Percentiles rank a stretch among this genome's conserved stretches.
These are phyloP conservation scores for Sporothrix variecibatus DNA, from an alignment of 2,329 filamentous ascomycete species.

Conservation along the genomic window DNA sequence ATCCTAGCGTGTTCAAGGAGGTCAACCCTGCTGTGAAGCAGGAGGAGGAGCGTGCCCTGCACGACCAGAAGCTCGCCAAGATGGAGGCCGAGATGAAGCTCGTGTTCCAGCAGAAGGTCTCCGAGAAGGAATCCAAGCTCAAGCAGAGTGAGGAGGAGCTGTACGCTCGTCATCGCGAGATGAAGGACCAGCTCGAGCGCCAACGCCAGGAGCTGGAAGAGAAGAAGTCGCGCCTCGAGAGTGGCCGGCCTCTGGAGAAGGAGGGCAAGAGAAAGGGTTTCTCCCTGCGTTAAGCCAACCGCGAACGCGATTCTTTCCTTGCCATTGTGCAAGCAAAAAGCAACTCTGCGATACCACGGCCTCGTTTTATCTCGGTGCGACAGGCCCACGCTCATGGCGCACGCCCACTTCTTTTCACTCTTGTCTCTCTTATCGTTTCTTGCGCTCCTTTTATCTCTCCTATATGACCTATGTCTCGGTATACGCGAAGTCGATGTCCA, in stretches of 20 bases:
- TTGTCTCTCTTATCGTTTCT: slow-evolving; percentile 20
- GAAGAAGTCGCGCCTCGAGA: slow-evolving; percentile 96
- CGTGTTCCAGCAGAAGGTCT: slow-evolving; percentile 99
- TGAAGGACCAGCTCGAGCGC: slow-evolving; percentile 98
- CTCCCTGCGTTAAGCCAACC: slow-evolving; percentile 77
- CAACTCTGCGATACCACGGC: slow-evolving; percentile 20
- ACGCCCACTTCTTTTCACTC: not conserved
- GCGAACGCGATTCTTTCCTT: not conserved
- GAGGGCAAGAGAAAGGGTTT: slow-evolving; percentile 99
- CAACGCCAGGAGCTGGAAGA: slow-evolving; percentile 95
- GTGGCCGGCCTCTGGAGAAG: slow-evolving; percentile 92
- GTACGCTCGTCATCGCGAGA: slow-evolving; percentile 96
- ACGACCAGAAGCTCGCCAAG: slow-evolving; percentile 99
- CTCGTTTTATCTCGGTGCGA: not conserved
- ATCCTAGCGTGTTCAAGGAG: slow-evolving; percentile 99
- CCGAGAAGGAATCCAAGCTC: slow-evolving; percentile 99
- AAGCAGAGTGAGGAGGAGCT: slow-evolving; percentile 99
- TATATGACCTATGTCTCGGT: slow-evolving; percentile 56
- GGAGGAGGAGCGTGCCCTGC: slow-evolving; percentile 94
- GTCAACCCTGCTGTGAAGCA: slow-evolving; percentile 99
- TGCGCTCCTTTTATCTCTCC: slow-evolving; percentile 34
- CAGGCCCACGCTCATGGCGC: not conserved
- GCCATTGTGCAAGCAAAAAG: slow-evolving; percentile 22
- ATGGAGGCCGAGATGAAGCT: slow-evolving; percentile 99
- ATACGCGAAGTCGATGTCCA: slow-evolving; percentile 61